Percentiles rank a stretch among this genome's conserved stretches.
These are phyloP conservation scores for Symbiodinium natans DNA, from an alignment of 73 alveolate species.

Conservation along the genomic window DNA sequence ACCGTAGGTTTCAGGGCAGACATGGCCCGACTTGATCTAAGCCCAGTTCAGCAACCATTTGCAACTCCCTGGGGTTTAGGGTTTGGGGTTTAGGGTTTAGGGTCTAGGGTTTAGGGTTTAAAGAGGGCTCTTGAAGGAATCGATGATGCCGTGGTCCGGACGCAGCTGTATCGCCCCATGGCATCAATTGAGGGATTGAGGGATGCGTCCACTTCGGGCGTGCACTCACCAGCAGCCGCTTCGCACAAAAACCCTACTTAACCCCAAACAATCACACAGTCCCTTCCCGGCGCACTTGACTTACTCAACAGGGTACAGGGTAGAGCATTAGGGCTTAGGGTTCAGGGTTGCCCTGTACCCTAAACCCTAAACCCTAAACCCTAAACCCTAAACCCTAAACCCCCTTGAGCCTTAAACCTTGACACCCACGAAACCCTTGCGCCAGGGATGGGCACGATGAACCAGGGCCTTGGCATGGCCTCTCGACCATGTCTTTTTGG, in stretches of 20 bases:
- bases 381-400: background rate
- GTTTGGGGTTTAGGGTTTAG: background rate
- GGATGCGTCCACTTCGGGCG: no score
- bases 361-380: background rate
- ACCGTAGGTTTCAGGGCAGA: no score
- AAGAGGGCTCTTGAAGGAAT: conserved; percentile 18
- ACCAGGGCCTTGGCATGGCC: conserved; percentile 56
- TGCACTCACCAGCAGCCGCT: no score
- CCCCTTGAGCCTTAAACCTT: no score
- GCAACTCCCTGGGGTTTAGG: background rate
- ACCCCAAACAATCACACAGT: no score
- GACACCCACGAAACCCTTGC: background rate
- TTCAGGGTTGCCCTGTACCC: background rate
- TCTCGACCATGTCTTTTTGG: background rate
- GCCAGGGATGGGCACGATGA: conserved; percentile 42
- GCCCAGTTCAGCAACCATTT: no score
- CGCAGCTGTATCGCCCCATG: conserved; percentile 48
- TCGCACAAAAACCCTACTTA: no score
- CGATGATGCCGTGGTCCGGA: conserved; percentile 68
- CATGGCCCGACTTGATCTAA: no score
- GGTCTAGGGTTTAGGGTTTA: background rate
- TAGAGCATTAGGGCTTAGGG: no score
- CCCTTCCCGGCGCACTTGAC: no score
- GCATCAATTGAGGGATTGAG: background rate
- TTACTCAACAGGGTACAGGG: no score